Base-by-base conservation (phyloP, 78 protist species). In the Polysphondylium violaceum region DNA sequence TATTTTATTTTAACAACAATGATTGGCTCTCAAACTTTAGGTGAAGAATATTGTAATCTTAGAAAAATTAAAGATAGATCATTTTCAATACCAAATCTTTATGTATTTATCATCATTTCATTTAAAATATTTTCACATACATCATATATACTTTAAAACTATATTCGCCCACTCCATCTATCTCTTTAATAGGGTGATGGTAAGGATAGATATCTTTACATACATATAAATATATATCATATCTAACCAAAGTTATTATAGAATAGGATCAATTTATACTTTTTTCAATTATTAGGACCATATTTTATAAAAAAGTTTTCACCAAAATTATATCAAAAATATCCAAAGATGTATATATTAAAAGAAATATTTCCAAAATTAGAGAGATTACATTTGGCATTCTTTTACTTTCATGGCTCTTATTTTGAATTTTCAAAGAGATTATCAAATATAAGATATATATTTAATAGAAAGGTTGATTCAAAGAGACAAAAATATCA, bases 11-110 rank as follows among this genome's bases (percentile, higher is more conserved):
- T 78, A 53, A 78, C 88, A 8, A 78, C 88, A 51, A 33, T 78
- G 67, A 29, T 78, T 31, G 88, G 88, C n/a, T 61, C 88, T 12
- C 88, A 78, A 51, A 78, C 88, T 21, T 44, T 78, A 27, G 88
- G 88, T 51, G 88, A 78, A 51, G 88, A 78, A 51, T 78, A 78
- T 64, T 78, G 88, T 36, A 78, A 78, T 65, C 44, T 78, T 3
- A 27, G 88, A 50, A 55, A 78, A 65, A 78, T 78, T 43, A 78
- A 78, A 65, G 67, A 78, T 65, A 78, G 36, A n/a, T 21, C 59
- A 19, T 78, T 78, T 43, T 51, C 88, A 51, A 31, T 78, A 64
- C 88, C 88, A 17, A 47, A 65, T 50, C 41, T 78, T 19, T 29
- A 23, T 56, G 83, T 74, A 74, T 56, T 25, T 12, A 59, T n/a